phyloP scores from a whole-genome alignment of 495 filamentous ascomycete genomes.

The Lindgomyces ingoldianus region DNA sequence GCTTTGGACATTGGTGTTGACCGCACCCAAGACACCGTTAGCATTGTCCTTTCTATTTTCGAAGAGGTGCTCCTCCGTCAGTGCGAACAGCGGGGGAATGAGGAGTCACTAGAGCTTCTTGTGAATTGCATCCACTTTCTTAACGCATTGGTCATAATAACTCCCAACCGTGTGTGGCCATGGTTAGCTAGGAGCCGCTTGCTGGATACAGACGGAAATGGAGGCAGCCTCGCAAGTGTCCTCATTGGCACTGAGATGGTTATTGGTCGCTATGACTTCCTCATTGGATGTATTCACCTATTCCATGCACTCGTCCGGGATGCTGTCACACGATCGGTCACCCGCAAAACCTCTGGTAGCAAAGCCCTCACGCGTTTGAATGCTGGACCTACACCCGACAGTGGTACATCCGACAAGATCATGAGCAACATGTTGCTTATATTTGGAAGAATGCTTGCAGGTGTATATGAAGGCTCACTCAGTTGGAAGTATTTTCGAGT shows the following conservation, averaged over 20 bases:
- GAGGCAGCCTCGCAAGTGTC: conserved; percentile 71
- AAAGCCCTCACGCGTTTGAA: conserved; percentile 58
- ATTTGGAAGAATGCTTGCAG: conserved; percentile 70
- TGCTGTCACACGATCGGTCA: conserved; percentile 68
- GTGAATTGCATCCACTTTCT: conserved; percentile 79
- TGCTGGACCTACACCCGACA: conserved; percentile 57
- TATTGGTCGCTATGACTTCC: conserved; percentile 72
- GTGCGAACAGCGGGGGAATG: conserved; percentile 54
- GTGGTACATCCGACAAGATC: conserved; percentile 74
- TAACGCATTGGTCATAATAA: conserved; percentile 64
- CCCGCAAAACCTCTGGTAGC: conserved; percentile 59
- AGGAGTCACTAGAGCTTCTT: conserved; percentile 60
- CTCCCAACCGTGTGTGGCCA: conserved; percentile 84
- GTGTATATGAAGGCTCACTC: conserved; percentile 76
- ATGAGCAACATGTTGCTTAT: conserved; percentile 70
- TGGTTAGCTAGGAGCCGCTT: conserved; percentile 78
- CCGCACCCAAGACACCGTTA: conserved; percentile 73
- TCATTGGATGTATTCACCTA: conserved; percentile 68
- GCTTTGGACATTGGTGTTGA: conserved; percentile 67
- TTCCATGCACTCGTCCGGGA: conserved; percentile 77
- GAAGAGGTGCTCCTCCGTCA: conserved; percentile 71
- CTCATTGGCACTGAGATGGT: conserved; percentile 74
- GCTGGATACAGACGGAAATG: conserved; percentile 69
- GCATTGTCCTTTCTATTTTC: conserved; percentile 79
- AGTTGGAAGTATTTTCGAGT: conserved; percentile 78